phyloP scores from a whole-genome alignment of 176 grass and related monocot genomes.

The Thalia dealbata region DNA sequence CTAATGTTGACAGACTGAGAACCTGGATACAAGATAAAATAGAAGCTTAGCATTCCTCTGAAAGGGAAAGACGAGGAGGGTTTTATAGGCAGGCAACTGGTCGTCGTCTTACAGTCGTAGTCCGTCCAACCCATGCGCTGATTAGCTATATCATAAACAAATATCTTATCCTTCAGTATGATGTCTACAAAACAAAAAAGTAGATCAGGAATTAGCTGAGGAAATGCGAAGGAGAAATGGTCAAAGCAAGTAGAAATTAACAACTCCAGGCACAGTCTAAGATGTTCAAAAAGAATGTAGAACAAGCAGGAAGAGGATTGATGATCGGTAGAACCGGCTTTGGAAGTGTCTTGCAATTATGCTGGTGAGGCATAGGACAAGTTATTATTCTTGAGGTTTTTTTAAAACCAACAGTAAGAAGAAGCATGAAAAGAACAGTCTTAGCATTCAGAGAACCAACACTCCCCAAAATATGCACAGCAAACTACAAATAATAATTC shows the following conservation, averaged over 20 bases:
- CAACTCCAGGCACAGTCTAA: neutral
- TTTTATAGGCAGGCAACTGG: neutral
- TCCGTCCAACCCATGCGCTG: conserved; percentile 12
- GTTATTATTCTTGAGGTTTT: no score
- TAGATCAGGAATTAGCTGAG: neutral
- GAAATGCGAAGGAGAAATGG: neutral
- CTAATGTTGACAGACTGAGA: conserved; percentile 70
- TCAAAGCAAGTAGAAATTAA: neutral
- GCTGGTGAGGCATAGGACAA: no score
- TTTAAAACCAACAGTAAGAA: no score
- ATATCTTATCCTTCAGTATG: conserved; percentile 17
- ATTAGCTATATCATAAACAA: conserved; percentile 20
- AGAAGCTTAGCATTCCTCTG: neutral
- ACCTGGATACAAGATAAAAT: conserved; percentile 25
- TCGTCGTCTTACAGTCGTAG: neutral
- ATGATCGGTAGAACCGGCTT: no score
- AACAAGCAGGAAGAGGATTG: no score
- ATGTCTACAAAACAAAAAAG: neutral
- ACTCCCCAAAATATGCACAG: no score
- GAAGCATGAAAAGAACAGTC: no score
- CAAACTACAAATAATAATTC: no score
- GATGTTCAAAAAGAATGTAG: no score
- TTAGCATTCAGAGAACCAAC: no score
- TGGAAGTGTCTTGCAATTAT: no score
- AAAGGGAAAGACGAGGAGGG: neutral